phyloP scores from a whole-genome alignment of 73 alveolate species.

The Symbiodinium pilosum region DNA sequence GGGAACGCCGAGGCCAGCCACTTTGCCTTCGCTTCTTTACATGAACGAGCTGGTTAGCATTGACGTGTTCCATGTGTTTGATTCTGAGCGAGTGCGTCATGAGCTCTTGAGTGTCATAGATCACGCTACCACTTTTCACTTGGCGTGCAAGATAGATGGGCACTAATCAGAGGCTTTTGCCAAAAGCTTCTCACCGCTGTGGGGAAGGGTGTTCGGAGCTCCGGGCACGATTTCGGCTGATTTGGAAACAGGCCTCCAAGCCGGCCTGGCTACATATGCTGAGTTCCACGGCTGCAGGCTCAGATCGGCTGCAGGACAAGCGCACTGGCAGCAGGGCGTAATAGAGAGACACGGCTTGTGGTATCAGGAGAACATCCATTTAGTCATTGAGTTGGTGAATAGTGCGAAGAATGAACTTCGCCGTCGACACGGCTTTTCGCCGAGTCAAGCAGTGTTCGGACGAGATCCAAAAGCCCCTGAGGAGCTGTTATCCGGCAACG shows the following conservation, averaged over 20 bases:
- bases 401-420: not conserved
- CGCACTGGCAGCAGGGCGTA: conserved; percentile 20
- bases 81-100: not conserved
- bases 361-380: not conserved
- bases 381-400: not conserved
- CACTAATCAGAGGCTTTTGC: not conserved
- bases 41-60: not conserved
- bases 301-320: not conserved
- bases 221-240: not conserved
- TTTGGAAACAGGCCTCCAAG: not conserved
- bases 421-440: not conserved
- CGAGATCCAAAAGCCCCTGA: not conserved
- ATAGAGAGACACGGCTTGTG: not conserved
- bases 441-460: conserved; percentile 21
- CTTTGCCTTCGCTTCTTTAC: not conserved
- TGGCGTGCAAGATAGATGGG: not conserved
- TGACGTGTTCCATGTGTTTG: not conserved
- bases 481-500: not conserved
- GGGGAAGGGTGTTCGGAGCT: not conserved
- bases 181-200: not conserved
- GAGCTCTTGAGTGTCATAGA: not conserved
- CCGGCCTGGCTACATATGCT: not conserved
- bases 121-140: not conserved
- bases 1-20: not conserved
- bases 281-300: not conserved